A percentile compares a stretch with the other conserved stretches of the same genome.
Evolutionary conservation across 179 eudicot genomes (phyloP).

Genomic region (Silene vulgaris): DNA sequence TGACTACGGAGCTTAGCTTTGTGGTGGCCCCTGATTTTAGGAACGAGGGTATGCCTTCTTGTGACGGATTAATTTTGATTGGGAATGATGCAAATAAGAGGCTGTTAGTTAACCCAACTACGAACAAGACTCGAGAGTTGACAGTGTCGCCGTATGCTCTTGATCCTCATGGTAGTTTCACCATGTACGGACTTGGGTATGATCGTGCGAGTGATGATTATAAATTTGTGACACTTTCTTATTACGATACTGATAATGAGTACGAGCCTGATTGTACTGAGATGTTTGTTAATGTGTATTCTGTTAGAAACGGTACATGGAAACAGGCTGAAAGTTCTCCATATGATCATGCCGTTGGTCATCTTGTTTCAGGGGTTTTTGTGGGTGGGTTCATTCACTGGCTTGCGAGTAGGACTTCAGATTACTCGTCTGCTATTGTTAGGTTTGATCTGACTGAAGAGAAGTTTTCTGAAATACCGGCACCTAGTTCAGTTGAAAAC

Average conservation of each 20-base stretch:
- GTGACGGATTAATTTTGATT: conserved; percentile 21
- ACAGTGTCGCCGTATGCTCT: conserved; percentile 16
- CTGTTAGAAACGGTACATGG: conserved; percentile 20
- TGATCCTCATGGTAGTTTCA: conserved; percentile 5
- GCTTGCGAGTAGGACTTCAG: neutral
- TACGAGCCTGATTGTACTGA: conserved; percentile 18
- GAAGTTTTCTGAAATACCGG: conserved; percentile 16
- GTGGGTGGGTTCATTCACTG: conserved; percentile 20
- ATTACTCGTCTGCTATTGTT: conserved; percentile 15
- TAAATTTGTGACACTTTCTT: conserved; percentile 18
- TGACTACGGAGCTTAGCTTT: neutral
- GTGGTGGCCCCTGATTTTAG: neutral
- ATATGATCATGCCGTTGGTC: conserved; percentile 18
- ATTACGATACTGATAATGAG: conserved; percentile 12
- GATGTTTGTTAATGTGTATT: conserved; percentile 19
- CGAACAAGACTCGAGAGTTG: conserved; percentile 5
- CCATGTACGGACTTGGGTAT: conserved; percentile 22
- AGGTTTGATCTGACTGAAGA: conserved; percentile 18
- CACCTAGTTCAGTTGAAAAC: conserved; percentile 3
- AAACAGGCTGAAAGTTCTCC: conserved; percentile 11
- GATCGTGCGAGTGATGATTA: conserved; percentile 24
- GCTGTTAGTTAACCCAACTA: conserved; percentile 18
- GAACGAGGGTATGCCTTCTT: conserved; percentile 3
- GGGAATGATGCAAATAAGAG: neutral
- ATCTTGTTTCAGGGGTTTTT: conserved; percentile 1